Percentiles rank a stretch among this genome's conserved stretches.
These are phyloP conservation scores for Paramecium sexaurelia DNA, from an alignment of 73 alveolate genomes.

Conservation along the genomic window DNA sequence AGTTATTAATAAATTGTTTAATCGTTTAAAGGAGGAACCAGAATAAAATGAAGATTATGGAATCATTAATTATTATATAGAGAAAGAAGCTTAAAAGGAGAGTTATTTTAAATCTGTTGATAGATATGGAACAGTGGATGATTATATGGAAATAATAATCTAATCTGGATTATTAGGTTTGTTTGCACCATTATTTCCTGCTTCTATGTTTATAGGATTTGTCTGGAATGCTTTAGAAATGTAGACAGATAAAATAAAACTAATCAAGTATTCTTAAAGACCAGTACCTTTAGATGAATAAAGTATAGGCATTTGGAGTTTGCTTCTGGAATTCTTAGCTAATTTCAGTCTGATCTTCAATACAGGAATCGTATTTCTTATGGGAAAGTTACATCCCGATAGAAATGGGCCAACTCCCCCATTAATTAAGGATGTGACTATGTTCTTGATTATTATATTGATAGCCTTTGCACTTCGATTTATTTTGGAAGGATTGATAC, in stretches of 20 bases:
- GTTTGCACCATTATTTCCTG: slow-evolving; percentile 62
- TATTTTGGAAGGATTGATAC: not conserved
- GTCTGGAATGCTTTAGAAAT: slow-evolving; percentile 65
- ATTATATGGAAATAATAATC: slow-evolving; percentile 58
- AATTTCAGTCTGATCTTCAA: slow-evolving; percentile 41
- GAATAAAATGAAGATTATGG: not conserved
- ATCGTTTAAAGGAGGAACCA: not conserved
- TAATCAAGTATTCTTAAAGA: slow-evolving; percentile 48
- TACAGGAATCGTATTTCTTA: slow-evolving; percentile 16
- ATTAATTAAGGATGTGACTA: not conserved
- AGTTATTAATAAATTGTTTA: not conserved
- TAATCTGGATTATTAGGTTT: slow-evolving; percentile 46
- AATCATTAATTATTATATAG: not conserved
- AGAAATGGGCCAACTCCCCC: not conserved
- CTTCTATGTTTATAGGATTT: slow-evolving; percentile 61
- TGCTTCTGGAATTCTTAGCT: slow-evolving; percentile 38
- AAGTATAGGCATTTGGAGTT: slow-evolving; percentile 61
- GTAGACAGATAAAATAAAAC: slow-evolving; percentile 58
- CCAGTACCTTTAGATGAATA: slow-evolving; percentile 64
- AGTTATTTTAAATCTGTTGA: slow-evolving; percentile 59
- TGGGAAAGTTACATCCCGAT: not conserved
- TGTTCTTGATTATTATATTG: not conserved
- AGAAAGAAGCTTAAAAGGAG: slow-evolving; percentile 48
- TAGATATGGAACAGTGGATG: slow-evolving; percentile 67
- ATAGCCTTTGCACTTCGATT: not conserved